Evolutionary conservation across 2,329 filamentous ascomycete genomes (phyloP).

Genomic region (Claviceps citrina): DNA sequence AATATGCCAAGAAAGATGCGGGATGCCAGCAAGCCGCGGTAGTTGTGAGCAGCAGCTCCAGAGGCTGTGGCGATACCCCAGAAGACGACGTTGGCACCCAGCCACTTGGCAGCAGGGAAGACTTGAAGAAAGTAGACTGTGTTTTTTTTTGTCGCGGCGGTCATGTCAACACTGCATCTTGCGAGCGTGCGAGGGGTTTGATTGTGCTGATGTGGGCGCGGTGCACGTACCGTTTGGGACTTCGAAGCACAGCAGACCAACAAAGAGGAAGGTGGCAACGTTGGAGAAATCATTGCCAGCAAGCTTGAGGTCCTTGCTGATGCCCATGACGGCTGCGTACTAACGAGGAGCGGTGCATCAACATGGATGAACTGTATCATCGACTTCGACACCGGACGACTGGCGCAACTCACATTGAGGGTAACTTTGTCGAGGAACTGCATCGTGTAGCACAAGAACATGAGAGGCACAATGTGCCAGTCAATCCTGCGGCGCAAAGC

Average conservation of each 20-base stretch:
- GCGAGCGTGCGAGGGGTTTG: too few relatives aligned
- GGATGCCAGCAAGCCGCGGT: conserved; percentile 35
- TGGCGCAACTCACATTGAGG: conserved; percentile 40
- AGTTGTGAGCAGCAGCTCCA: conserved; percentile 38
- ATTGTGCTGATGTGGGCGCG: too few relatives aligned
- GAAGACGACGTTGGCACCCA: conserved; percentile 40
- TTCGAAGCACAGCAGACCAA: conserved; percentile 43
- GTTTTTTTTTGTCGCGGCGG: too few relatives aligned
- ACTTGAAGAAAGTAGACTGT: conserved; percentile 42
- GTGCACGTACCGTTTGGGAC: conserved; percentile 37
- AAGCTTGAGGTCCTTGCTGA: conserved; percentile 36
- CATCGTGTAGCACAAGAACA: conserved; percentile 47
- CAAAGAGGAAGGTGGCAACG: conserved; percentile 46
- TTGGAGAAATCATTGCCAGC: conserved; percentile 46
- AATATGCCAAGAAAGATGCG: conserved; percentile 46
- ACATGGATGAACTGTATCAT: too few relatives aligned
- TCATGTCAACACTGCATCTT: too few relatives aligned
- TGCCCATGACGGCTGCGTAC: conserved; percentile 53
- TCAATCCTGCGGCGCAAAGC: conserved; percentile 40
- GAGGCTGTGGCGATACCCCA: conserved; percentile 43
- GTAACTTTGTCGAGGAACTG: conserved; percentile 51
- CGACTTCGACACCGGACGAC: too few relatives aligned
- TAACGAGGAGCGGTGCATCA: conserved; percentile 15
- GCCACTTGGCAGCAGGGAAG: conserved; percentile 44
- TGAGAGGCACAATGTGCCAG: conserved; percentile 42